A percentile compares a stretch with the other conserved stretches of the same genome.
These are phyloP conservation scores for Dendryphion nanum DNA, from an alignment of 2,329 filamentous ascomycete genomes.

Conservation along the genomic window DNA sequence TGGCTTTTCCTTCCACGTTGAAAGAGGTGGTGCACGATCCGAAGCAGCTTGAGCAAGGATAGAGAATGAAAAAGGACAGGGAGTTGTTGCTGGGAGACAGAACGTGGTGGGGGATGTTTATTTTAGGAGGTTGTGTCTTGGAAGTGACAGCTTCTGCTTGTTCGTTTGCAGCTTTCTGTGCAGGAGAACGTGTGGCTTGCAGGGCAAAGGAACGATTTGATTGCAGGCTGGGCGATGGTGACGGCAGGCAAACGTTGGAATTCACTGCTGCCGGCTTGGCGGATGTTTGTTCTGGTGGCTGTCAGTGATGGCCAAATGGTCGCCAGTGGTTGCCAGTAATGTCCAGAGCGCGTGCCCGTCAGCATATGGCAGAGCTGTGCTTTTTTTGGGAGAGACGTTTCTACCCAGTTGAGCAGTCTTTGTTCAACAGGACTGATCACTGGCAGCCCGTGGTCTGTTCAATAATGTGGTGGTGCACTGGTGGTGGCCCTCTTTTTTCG, in stretches of 20 bases:
- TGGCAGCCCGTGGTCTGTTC: too few species aligned
- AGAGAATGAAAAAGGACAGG: constrained; percentile 1
- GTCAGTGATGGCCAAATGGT: constrained; percentile 1
- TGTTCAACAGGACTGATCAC: too few species aligned
- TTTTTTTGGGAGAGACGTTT: too few species aligned
- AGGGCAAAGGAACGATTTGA: constrained; percentile 5
- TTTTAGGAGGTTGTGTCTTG: constrained; percentile 3
- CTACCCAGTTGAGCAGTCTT: too few species aligned
- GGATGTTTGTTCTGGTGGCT: too few species aligned
- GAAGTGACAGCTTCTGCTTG: background rate
- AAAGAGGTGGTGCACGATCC: constrained; percentile 1
- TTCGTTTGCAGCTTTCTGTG: constrained; percentile 10
- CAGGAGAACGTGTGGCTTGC: constrained; percentile 23
- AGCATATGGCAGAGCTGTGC: too few species aligned
- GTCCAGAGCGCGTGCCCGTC: too few species aligned
- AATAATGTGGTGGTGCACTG: too few species aligned
- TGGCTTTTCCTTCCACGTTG: background rate
- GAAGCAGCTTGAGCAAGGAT: constrained; percentile 3
- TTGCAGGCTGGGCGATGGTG: background rate
- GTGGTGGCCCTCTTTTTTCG: too few species aligned
- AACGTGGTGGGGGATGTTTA: constrained; percentile 8
- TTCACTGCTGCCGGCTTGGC: background rate
- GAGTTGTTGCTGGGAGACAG: constrained; percentile 13
- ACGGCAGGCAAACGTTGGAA: background rate
- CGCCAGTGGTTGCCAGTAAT: constrained; percentile 4